phyloP scores from a whole-genome alignment of 148 eudicot genomes.

The Chenopodium berlandieri region DNA sequence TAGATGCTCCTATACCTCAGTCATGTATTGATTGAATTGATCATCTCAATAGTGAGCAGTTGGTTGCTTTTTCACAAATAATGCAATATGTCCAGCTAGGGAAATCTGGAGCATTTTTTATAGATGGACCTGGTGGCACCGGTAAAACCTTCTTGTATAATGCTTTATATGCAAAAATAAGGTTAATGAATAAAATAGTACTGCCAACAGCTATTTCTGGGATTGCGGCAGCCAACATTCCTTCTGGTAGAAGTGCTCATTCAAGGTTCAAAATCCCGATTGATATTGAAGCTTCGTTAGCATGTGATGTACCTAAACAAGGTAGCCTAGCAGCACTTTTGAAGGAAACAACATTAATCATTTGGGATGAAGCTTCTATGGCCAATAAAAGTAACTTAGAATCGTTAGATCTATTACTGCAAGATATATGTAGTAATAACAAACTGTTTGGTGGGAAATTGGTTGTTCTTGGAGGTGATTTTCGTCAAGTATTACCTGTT shows the following conservation, averaged over 20 bases:
- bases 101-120: neutral
- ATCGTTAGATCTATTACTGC: neutral
- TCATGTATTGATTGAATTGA: no score
- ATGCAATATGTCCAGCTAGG: neutral
- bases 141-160: no score
- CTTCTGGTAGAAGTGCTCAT: neutral
- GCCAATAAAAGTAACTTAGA: neutral
- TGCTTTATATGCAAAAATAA: no score
- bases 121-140: no score
- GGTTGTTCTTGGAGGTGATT: neutral
- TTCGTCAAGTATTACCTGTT: neutral
- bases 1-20: neutral
- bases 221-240: no score
- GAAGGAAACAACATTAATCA: neutral
- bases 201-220: no score
- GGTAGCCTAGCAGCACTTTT: neutral
- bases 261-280: slow-evolving; percentile 3
- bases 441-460: neutral
- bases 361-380: no score
- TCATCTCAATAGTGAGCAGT: neutral
- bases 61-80: neutral
- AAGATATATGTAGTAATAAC: neutral
- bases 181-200: no score
- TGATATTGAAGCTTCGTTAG: no score
- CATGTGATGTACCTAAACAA: neutral